Evolutionary conservation across 1,139 yeast genomes (phyloP).

Genomic region (Lodderomyces beijingensis): DNA sequence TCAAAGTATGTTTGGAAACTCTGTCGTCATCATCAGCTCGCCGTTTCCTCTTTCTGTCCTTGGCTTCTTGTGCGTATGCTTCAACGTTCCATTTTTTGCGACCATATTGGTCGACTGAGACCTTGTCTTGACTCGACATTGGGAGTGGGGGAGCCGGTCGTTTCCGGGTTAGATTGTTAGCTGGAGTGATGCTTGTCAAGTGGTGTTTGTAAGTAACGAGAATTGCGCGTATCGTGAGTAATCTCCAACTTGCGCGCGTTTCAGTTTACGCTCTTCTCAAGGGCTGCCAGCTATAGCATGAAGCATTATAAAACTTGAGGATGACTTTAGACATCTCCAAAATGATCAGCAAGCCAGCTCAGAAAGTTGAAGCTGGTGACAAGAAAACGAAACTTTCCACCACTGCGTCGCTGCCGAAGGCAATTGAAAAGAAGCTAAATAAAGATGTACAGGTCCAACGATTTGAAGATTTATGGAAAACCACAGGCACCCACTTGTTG

Average conservation of each 20-base stretch:
- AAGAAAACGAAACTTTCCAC: no score
- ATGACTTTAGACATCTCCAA: slow-evolving; percentile 6
- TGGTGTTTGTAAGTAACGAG: no score
- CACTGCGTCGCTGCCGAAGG: slow-evolving; percentile 2
- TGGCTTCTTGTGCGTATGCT: slow-evolving; percentile 52
- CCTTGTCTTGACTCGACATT: slow-evolving; percentile 13
- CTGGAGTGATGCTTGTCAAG: no score
- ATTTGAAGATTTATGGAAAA: slow-evolving; percentile 21
- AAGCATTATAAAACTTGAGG: no score
- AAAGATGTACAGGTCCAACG: background rate
- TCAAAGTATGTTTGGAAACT: slow-evolving; percentile 5
- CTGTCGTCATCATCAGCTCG: background rate
- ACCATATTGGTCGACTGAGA: slow-evolving; percentile 48
- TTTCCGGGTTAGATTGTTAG: no score
- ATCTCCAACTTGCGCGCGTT: no score
- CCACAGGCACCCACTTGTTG: slow-evolving; percentile 32
- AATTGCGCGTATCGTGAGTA: no score
- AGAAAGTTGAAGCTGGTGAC: slow-evolving; percentile 1
- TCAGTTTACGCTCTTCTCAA: background rate
- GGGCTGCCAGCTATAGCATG: no score
- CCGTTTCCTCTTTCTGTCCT: slow-evolving; percentile 18
- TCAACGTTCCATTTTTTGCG: slow-evolving; percentile 68
- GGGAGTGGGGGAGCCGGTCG: no score
- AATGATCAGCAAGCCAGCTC: slow-evolving; percentile 5
- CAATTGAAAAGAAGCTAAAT: slow-evolving; percentile 3